Evolutionary conservation across 768 basidiomycete species (phyloP).

Genomic region (Trametes elegans): DNA sequence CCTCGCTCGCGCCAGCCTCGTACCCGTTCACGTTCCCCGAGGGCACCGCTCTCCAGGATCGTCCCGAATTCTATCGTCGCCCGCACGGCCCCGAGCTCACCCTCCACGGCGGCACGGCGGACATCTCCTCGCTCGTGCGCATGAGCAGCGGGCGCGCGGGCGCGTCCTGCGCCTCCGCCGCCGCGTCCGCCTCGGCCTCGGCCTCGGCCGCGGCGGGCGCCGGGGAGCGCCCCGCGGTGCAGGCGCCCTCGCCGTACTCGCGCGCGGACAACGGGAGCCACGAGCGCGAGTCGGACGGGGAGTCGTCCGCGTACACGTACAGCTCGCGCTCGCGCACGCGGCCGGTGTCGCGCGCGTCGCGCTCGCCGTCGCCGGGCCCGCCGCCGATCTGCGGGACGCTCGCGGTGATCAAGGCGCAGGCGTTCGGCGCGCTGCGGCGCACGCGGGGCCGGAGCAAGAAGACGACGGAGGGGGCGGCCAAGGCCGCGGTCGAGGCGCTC

Average conservation of each 20-base stretch:
- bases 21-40: constrained; percentile 69
- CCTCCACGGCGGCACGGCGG: constrained; percentile 71
- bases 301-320: constrained; percentile 39
- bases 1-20: constrained; percentile 52
- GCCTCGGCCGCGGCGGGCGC: constrained; percentile 44
- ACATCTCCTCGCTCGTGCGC: constrained; percentile 57
- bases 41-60: constrained; percentile 48
- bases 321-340: constrained; percentile 36
- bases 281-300: constrained; percentile 43
- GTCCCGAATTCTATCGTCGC: constrained; percentile 65
- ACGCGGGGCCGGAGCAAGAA: constrained; percentile 74
- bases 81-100: constrained; percentile 59
- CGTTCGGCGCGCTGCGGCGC: constrained; percentile 81
- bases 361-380: constrained; percentile 45
- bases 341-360: constrained; percentile 34
- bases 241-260: constrained; percentile 38
- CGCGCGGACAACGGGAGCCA: constrained; percentile 49
- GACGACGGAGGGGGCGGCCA: constrained; percentile 67
- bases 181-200: constrained; percentile 28
- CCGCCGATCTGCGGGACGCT: constrained; percentile 72
- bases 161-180: constrained; percentile 46
- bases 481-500: constrained; percentile 77
- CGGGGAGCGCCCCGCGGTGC: constrained; percentile 42
- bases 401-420: constrained; percentile 88
- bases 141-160: constrained; percentile 32